Evolutionary conservation across 768 basidiomycete species (phyloP), one percentile per base, ranked within the genome.

Genomic region (Tubosaeta brunneosetosa): DNA sequence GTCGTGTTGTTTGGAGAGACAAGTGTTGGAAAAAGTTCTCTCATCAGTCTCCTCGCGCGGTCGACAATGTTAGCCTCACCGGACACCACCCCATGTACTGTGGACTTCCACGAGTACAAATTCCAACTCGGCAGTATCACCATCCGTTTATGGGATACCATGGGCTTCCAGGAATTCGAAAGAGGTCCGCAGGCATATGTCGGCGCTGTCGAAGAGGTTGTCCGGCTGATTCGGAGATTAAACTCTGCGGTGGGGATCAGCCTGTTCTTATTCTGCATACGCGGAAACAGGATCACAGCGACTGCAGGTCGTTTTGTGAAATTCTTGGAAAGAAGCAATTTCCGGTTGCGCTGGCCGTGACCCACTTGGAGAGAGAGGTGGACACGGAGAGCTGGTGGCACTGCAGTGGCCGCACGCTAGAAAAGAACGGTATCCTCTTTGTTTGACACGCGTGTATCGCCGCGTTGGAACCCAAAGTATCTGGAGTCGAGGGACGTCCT

Each of bases 1-100:
- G 57, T 75, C 32, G 51, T 77, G n/a, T 41, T 77, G 16, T 77
- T 77, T 40, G 75, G 75, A 2, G 74, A 75, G 55, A 67, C 61
- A 0, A 61, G 61, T 5, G 61, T 61, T 10, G 61, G 61, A 11
- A 61, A 61, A 22, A 61, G 61, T 34, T 67, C 65, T 0, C 54
- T 66, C 44, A 61, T 66, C 47, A 67, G 69, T 29, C 53, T 67
- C 9, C 61, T 67, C 17, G 63, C 67, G 0, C 65, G 67, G 6
- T 48, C 49, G 51, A 53, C 59, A 1, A 52, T 67, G 7, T n/a
- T 37, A 4, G 44, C 59, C 33, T 67, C 65, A 10, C 50, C 57
- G 6, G 52, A 62, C 16, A 66, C 65, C 6, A 32, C 55, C 0
- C 72, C 70, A 0, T 73, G 69, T 44, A 78, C 77, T 0, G 56